Percentiles rank a stretch among this genome's conserved stretches.
phyloP scores from a whole-genome alignment of 345 rosid species.

The Passiflora organensis region DNA sequence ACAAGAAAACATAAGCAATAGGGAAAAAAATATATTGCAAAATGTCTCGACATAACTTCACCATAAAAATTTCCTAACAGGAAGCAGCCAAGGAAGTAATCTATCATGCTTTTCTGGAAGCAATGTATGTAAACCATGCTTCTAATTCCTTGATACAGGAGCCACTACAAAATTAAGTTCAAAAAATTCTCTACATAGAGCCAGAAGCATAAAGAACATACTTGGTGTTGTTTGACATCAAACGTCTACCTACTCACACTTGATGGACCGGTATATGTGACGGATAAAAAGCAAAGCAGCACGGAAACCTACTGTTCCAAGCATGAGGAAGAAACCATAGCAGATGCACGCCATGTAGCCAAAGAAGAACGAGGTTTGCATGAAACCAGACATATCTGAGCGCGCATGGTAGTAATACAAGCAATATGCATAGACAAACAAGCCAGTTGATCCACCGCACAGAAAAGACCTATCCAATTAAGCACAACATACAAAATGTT shows the following conservation, averaged over 20 bases:
- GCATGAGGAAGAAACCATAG: slow-evolving; percentile 84
- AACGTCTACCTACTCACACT: slow-evolving; percentile 52
- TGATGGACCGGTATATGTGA: slow-evolving; percentile 71
- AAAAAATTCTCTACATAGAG: background rate
- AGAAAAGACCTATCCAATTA: slow-evolving; percentile 51
- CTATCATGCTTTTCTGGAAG: no score
- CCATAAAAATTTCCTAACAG: no score
- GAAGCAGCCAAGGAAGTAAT: no score
- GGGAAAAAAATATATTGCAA: no score
- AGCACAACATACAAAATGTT: background rate
- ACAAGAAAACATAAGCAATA: no score
- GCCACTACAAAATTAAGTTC: no score
- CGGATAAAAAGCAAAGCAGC: slow-evolving; percentile 68
- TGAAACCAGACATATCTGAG: slow-evolving; percentile 82
- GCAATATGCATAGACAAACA: slow-evolving; percentile 69
- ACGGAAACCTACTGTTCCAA: slow-evolving; percentile 70
- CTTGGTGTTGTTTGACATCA: no score
- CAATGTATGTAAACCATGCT: no score
- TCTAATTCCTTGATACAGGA: no score
- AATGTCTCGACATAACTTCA: no score
- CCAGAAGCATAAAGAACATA: background rate
- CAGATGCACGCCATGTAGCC: slow-evolving; percentile 90
- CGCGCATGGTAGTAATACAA: slow-evolving; percentile 58
- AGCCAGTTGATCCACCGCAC: slow-evolving; percentile 80
- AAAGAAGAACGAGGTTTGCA: slow-evolving; percentile 85